Evolutionary conservation across 2,329 filamentous ascomycete genomes (phyloP).

Genomic region (Aspergillus persii): DNA sequence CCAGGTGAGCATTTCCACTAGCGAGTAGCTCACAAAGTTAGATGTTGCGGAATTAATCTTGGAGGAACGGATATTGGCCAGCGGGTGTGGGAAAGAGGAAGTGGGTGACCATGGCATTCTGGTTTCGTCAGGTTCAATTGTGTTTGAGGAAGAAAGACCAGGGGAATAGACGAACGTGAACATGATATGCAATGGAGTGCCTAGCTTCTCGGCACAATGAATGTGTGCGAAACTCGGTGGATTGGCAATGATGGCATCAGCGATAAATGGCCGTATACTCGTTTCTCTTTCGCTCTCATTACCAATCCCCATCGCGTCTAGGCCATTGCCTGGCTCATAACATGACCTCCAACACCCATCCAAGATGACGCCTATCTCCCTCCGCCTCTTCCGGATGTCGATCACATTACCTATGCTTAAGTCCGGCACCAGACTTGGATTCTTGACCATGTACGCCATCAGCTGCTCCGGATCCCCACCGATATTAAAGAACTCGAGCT

Average conservation of each 20-base stretch:
- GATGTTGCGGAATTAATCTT: background rate
- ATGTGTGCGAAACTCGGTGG: conserved; percentile 1
- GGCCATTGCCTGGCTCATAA: background rate
- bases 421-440: background rate
- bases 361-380: background rate
- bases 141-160: background rate
- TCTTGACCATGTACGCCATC: background rate
- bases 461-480: background rate
- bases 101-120: conserved; percentile 5
- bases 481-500: background rate
- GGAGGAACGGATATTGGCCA: background rate
- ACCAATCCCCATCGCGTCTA: background rate
- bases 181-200: background rate
- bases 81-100: background rate
- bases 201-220: background rate
- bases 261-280: background rate
- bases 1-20: conserved; percentile 2
- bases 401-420: background rate
- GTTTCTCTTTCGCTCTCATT: background rate
- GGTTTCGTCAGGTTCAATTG: background rate
- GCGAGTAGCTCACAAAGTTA: background rate
- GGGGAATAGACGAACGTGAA: background rate
- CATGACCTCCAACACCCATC: background rate
- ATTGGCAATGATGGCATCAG: conserved; percentile 1
- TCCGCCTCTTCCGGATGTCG: background rate